These are phyloP conservation scores for Sparassis latifolia DNA, from an alignment of 1,284 basidiomycete genomes.

Conservation along the genomic window DNA sequence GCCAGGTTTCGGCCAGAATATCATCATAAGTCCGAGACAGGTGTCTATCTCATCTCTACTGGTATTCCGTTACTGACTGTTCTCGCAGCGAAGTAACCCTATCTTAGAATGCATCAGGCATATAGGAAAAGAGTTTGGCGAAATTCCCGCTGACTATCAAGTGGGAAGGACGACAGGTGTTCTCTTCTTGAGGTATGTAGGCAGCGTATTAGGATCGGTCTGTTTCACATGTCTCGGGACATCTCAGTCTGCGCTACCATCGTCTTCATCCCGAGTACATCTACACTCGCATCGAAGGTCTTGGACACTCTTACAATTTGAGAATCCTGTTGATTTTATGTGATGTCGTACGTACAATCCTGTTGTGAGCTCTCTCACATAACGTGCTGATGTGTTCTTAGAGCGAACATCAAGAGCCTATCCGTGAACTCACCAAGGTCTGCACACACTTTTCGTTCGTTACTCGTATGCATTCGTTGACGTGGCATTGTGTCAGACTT, in stretches of 20 bases:
- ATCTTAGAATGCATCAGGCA: conserved; percentile 80
- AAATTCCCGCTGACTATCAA: conserved; percentile 91
- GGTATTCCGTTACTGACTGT: conserved; percentile 3
- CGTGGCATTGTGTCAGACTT: conserved; percentile 40
- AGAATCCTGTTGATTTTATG: conserved; percentile 88
- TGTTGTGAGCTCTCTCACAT: background rate
- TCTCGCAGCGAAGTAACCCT: conserved; percentile 75
- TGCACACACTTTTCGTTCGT: background rate
- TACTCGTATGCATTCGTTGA: background rate
- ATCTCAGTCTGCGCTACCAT: conserved; percentile 82
- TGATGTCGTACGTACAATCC: conserved; percentile 69
- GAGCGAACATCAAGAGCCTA: conserved; percentile 87
- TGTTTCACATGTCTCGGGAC: background rate
- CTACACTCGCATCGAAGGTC: conserved; percentile 81
- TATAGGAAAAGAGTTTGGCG: conserved; percentile 91
- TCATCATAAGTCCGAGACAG: conserved; percentile 65
- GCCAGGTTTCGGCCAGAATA: conserved; percentile 65
- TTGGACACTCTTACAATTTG: conserved; percentile 78
- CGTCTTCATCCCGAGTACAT: conserved; percentile 98
- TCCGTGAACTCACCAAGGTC: conserved; percentile 88
- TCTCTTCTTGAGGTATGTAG: conserved; percentile 75
- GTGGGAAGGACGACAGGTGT: conserved; percentile 96
- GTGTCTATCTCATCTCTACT: conserved; percentile 29
- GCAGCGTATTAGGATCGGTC: no score
- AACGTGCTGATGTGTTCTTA: conserved; percentile 23